Conservation (phyloP, 176 grass and related monocot species). For the Eragrostis curvula region DNA sequence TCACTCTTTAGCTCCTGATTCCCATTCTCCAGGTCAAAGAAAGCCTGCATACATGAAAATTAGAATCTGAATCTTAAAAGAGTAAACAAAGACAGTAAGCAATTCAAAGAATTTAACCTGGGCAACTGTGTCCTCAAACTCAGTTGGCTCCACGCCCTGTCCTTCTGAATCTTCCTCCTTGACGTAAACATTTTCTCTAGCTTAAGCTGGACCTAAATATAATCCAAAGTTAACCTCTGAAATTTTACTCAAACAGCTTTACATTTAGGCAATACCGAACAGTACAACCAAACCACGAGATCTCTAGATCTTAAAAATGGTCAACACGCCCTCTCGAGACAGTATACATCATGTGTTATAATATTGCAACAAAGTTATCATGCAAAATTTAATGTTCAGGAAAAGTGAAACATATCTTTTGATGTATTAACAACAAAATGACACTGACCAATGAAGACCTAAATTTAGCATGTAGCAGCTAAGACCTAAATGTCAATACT, state of each 20-base stretch:
- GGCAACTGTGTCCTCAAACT: conserved; percentile 79
- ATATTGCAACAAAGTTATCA: background rate
- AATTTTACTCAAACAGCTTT: background rate
- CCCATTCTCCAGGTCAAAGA: conserved; percentile 79
- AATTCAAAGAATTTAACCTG: conserved; percentile 46
- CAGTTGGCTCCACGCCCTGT: conserved; percentile 66
- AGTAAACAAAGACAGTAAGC: background rate
- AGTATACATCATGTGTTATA: background rate
- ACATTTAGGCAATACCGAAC: too few species aligned
- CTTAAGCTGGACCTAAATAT: background rate
- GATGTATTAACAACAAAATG: background rate
- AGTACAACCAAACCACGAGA: too few species aligned
- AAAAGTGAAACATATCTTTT: background rate
- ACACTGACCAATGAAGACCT: background rate
- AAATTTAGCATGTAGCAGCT: background rate
- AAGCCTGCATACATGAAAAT: conserved; percentile 37
- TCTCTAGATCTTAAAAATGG: too few species aligned
- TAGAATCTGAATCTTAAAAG: conserved; percentile 17
- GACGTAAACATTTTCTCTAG: conserved; percentile 65
- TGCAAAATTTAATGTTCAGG: background rate
- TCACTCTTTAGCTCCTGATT: conserved; percentile 78
- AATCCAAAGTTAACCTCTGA: background rate
- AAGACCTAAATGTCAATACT: background rate
- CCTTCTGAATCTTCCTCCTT: conserved; percentile 80
- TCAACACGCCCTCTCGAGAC: background rate